Evolutionary conservation across 2,329 filamentous ascomycete species (phyloP).

Genomic region (Xylariales sp.): DNA sequence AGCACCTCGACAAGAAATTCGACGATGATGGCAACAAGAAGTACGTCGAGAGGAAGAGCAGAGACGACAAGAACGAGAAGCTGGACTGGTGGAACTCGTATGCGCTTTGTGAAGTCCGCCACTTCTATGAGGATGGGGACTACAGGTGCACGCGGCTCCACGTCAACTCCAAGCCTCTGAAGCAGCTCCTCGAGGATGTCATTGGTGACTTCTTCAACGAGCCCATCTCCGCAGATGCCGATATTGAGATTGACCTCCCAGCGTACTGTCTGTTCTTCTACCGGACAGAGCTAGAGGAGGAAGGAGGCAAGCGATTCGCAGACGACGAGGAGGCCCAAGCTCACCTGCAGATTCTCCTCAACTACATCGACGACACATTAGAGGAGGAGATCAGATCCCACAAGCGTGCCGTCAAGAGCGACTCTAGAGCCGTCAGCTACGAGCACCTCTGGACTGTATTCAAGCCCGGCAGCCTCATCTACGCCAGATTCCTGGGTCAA

Average conservation of each 20-base stretch:
- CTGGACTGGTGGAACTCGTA: conserved; percentile 23
- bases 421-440: conserved; percentile 19
- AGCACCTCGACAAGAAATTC: conserved; percentile 19
- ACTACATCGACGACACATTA: conserved; percentile 26
- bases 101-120: conserved; percentile 22
- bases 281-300: conserved; percentile 16
- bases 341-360: conserved; percentile 20
- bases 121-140: conserved; percentile 14
- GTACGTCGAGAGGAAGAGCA: conserved; percentile 20
- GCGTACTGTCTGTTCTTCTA: conserved; percentile 23
- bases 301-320: conserved; percentile 21
- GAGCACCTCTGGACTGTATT: conserved; percentile 26
- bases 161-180: conserved; percentile 23
- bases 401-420: conserved; percentile 16
- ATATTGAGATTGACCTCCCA: conserved; percentile 16
- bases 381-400: conserved; percentile 25
- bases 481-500: conserved; percentile 17
- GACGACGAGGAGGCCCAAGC: conserved; percentile 18
- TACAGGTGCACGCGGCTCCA: conserved; percentile 17
- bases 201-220: conserved; percentile 19
- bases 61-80: conserved; percentile 15
- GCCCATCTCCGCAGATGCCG: conserved; percentile 15
- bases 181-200: conserved; percentile 20
- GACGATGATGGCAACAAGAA: conserved; percentile 20
- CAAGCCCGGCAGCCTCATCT: conserved; percentile 3